A percentile compares a stretch with the other conserved stretches of the same genome.
Evolutionary conservation across 768 basidiomycete species (phyloP).

Genomic region (Wakefieldia striispora): DNA sequence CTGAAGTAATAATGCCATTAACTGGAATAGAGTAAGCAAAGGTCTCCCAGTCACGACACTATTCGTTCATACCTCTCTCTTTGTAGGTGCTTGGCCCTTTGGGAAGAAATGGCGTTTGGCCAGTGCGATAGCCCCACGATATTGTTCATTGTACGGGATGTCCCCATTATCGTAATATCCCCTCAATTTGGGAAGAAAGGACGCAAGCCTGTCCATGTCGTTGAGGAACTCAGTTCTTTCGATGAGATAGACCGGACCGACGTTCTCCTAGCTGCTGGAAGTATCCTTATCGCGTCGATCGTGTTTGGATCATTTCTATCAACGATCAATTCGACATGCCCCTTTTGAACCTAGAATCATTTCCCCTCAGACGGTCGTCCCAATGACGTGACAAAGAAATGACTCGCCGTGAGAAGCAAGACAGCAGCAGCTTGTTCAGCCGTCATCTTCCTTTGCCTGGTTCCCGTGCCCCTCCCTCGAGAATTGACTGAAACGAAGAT

Average conservation of each 20-base stretch:
- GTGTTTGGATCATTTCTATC: constrained; percentile 11
- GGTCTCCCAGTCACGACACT: background rate
- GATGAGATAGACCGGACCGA: constrained; percentile 5
- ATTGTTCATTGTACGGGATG: constrained; percentile 25
- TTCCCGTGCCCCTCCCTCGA: constrained; percentile 20
- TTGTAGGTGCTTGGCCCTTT: constrained; percentile 20
- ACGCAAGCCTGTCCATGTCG: constrained; percentile 17
- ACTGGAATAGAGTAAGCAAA: constrained; percentile 11
- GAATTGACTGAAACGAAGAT: constrained; percentile 19
- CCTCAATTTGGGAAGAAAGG: constrained; percentile 29
- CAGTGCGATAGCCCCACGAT: constrained; percentile 27
- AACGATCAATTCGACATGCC: constrained; percentile 21
- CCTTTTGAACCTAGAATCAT: constrained; percentile 23
- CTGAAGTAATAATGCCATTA: constrained; percentile 24
- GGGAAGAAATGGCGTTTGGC: constrained; percentile 30
- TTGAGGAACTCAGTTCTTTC: background rate
- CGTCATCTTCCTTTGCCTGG: constrained; percentile 20
- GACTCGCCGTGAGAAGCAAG: constrained; percentile 21
- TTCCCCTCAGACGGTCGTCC: background rate
- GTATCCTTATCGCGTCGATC: constrained; percentile 24
- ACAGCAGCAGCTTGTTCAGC: constrained; percentile 23
- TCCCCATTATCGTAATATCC: constrained; percentile 22
- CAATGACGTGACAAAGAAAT: background rate
- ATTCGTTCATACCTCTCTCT: constrained; percentile 21
- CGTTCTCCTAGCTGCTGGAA: constrained; percentile 24